Evolutionary conservation across 169 alveolate genomes (phyloP), one percentile per base, ranked within the genome.

Genomic region (Plasmodium vivax): DNA sequence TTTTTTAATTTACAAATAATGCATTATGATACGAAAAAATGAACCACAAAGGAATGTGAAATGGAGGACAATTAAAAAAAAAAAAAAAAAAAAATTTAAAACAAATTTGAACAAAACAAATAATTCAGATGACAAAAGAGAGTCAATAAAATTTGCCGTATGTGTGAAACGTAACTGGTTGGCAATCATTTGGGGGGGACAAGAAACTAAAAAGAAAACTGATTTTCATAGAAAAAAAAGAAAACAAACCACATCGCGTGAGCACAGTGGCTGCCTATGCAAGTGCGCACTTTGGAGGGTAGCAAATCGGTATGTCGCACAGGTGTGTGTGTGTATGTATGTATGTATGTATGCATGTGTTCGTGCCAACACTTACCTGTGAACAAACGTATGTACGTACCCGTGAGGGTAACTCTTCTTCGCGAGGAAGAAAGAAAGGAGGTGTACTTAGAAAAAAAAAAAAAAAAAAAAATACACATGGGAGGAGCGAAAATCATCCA

Each of bases 131-230:
- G 62, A 85, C 32, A 85, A 34, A 34, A 30, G 27, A 36, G 34
- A 85, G 30, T 85, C 79, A 68, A 85, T 85, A 85, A 85, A 85
- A 85, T 85, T 47, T 85, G 62, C 62, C 56, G 30, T 77, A 51
- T 51, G 41, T 34, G 62, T 36, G 47, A 71, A 68, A 84, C 93
- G 27, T 23, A 82, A 16, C 32, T 19, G 72, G 58, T 27, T 41
- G 58, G 34, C 27, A 58, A 10, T 56, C 36, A 82, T 12, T 32
- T 30, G 73, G 7, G 34, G 12, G 72, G 23, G 72, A 56, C 32
- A 54, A 58, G 14, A 10, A 56, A 75, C 19, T 47, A 45, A 73
- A 51, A 62, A 74, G 81, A 62, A 85, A 77, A 74, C n/a, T 71
- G 8, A 16, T 38, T 68, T 62, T 68, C 19, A 84, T 32, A 68